Conservation (phyloP, 78 protist genomes). For the Pigoraptor vietnamica region DNA sequence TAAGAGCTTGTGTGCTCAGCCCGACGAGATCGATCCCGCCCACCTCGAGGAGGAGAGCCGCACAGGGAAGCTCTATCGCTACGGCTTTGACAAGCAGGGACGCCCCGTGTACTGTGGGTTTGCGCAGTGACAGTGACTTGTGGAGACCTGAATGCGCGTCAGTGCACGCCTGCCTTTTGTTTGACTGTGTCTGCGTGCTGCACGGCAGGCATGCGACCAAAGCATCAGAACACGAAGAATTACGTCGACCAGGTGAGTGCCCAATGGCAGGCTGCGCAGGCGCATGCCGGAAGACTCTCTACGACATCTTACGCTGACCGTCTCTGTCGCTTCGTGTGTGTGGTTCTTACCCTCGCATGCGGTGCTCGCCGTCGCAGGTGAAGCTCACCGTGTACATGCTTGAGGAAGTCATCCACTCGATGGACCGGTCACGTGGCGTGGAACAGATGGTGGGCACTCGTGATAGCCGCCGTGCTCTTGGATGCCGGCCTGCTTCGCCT, state of each 20-base stretch:
- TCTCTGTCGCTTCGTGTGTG: no score
- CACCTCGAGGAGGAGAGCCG: not conserved
- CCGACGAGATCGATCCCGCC: not conserved
- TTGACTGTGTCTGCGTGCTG: no score
- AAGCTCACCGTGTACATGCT: not conserved
- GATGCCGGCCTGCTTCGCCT: not conserved
- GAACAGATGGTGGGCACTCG: not conserved
- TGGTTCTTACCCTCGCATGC: no score
- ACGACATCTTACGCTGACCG: no score
- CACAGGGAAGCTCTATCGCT: not conserved
- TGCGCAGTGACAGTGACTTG: not conserved
- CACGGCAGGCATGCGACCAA: not conserved
- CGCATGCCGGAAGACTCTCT: no score
- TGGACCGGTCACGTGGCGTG: not conserved
- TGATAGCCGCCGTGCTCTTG: not conserved
- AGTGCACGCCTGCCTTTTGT: no score
- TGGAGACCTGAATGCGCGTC: no score
- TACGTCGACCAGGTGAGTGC: not conserved
- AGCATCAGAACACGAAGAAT: not conserved
- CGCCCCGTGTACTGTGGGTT: not conserved
- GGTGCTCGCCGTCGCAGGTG: no score
- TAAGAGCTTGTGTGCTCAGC: slow-evolving; percentile 1
- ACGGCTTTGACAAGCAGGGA: not conserved
- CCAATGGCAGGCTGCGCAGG: no score
- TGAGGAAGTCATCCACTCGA: not conserved